Base-by-base conservation (phyloP, 2,329 filamentous ascomycete species). In the Coleophoma crateriformis region DNA sequence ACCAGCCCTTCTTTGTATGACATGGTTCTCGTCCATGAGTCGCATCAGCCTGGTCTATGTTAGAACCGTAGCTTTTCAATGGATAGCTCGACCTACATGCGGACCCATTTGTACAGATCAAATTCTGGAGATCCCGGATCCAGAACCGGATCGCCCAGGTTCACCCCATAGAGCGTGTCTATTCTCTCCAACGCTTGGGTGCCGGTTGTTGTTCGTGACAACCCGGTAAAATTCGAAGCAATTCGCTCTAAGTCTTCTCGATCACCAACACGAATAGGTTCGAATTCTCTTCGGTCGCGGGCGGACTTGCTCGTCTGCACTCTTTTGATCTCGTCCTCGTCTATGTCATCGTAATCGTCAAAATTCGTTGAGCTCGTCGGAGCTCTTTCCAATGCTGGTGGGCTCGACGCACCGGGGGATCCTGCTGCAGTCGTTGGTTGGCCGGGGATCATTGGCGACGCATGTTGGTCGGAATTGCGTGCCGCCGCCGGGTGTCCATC, bases 1-100 rank as follows among this genome's bases (percentile, higher is more conserved):
- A 3, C 84, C 83, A 0, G 83, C 77, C 7, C 71, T 69, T 55
- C 70, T 76, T 53, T 70, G 67, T 50, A 71, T 73, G 42, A 84
- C 68, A 0, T 79, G 77, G 50, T 85, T 78, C 15, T 74, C 73
- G 34, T 80, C 72, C 34, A 84, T 64, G 33, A 76, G 57, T 44
- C 70, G 68, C 55, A 79, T 46, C 64, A 56, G 20, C 58, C 58
- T 60, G 17, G 17, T 6, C 13, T 20, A 2, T 35, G 14, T 50
- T 38, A 46, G 40, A 32, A 11, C n/a, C 27, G 7, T 15, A 2
- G 4, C 3, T 17, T 45, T 33, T n/a, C 11, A 15, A 15, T 33
- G n/a, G 17, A 13, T n/a, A 41, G 12, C 35, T 27, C 32, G n/a
- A 47, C 57, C 45, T 27, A 60, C 58, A 60, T 59, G 20, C 50